Evolutionary conservation across 176 grass and related monocot genomes (phyloP), one percentile per base, ranked within the genome.

Genomic region (Luzula sylvatica): DNA sequence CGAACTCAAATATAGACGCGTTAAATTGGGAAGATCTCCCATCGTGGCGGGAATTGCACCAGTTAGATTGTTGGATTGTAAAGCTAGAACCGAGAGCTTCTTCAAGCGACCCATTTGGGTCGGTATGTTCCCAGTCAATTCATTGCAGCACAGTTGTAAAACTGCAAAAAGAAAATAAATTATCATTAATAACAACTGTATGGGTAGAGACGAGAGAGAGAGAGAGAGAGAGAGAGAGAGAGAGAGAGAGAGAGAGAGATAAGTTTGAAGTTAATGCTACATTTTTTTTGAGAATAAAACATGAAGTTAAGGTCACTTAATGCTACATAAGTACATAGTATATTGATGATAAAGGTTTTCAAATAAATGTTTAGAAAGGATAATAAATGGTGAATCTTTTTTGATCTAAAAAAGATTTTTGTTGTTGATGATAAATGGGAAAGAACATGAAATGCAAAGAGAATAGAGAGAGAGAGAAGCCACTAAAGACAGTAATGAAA

Each of bases 141-240:
- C 72, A 45, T 98, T 98, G 60, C 90, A 90, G n/a, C 85, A 78
- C 9, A 98, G 85, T 70, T 98, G 92, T 62, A 98, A 73, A 15
- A 98, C 92, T 98, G 53, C 42, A 81, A 26, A 51, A 39, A 3
- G 30, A 11, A 16, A 53, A 12, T 12, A 22, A 61, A 51, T 11
- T 0, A 18, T 48, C 9, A 20, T 11, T 5, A 63, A 63, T 53
- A 11, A 35, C 5, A 32, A 32, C 5, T 32, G 29, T 32, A 32
- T 32, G n/a, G n/a, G n/a, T n/a, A n/a, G n/a, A n/a, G n/a, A n/a
- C n/a, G n/a, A 32, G 8, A 32, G 8, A 32, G 29, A 32, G 30
- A n/a, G 30, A 35, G 30, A 2, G 7, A 35, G 30, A 35, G 30
- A 7, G 3, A 4, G n/a, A n/a, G n/a, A n/a, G n/a, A 32, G 8